These are phyloP conservation scores for Candida vartiovaarae DNA, from an alignment of 805 yeast species.

Conservation along the genomic window DNA sequence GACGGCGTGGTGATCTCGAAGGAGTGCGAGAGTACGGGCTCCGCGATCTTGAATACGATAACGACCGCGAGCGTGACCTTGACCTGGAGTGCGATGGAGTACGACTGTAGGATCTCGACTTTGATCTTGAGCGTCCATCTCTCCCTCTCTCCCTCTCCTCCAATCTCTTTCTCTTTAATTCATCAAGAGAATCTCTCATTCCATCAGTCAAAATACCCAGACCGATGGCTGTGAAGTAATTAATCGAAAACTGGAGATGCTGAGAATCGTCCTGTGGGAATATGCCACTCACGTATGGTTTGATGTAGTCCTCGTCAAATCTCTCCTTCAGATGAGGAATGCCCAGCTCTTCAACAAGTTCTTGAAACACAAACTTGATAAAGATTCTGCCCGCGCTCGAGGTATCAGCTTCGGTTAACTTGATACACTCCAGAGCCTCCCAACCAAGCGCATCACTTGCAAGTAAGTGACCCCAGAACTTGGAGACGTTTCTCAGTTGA, in stretches of 20 bases:
- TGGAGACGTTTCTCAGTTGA: slow-evolving; percentile 71
- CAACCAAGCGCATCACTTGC: slow-evolving; percentile 65
- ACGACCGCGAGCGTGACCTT: slow-evolving; percentile 18
- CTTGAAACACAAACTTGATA: slow-evolving; percentile 73
- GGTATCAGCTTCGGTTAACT: slow-evolving; percentile 63
- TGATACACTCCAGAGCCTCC: slow-evolving; percentile 47
- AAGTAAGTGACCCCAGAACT: slow-evolving; percentile 79
- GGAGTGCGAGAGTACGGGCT: slow-evolving; percentile 11
- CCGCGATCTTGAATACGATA: slow-evolving; percentile 12
- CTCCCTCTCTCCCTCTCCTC: slow-evolving; percentile 11
- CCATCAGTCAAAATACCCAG: slow-evolving; percentile 76
- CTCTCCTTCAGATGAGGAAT: slow-evolving; percentile 39
- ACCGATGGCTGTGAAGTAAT: slow-evolving; percentile 90
- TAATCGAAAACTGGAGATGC: slow-evolving; percentile 68
- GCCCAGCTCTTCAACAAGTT: slow-evolving; percentile 74
- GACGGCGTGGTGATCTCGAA: slow-evolving; percentile 17
- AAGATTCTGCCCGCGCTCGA: slow-evolving; percentile 78
- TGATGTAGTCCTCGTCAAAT: slow-evolving; percentile 45
- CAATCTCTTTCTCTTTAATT: slow-evolving; percentile 23
- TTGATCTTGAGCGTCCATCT: slow-evolving; percentile 19
- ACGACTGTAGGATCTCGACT: slow-evolving; percentile 12
- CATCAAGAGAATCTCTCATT: slow-evolving; percentile 53
- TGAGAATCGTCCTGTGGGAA: slow-evolving; percentile 55
- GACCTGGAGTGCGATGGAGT: slow-evolving; percentile 13
- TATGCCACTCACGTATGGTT: slow-evolving; percentile 44